Conservation (phyloP, 1,139 yeast genomes). For the Meyerozyma smithsonii region DNA sequence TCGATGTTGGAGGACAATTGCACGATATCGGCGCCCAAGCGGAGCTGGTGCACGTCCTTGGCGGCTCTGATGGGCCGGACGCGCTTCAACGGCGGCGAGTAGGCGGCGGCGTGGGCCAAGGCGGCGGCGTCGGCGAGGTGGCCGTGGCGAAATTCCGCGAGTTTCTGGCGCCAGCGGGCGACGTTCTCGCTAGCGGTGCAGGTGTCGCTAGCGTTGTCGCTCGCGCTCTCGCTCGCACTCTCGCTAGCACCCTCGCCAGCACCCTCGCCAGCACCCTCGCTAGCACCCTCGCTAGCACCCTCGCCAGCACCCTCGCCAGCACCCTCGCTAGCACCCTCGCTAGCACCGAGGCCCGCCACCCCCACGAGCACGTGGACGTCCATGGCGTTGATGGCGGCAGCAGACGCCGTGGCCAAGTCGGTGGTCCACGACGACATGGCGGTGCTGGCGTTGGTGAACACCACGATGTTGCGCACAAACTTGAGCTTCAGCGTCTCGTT, state of each 20-base stretch:
- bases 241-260: no score
- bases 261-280: no score
- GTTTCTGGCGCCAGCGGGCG: constrained; percentile 14
- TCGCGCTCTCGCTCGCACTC: no score
- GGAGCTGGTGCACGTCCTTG: constrained; percentile 4
- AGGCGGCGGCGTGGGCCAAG: constrained; percentile 5
- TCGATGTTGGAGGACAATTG: not conserved
- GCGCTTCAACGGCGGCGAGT: not conserved
- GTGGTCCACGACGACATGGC: constrained; percentile 12
- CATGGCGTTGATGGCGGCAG: constrained; percentile 16
- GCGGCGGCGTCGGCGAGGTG: constrained; percentile 10
- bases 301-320: no score
- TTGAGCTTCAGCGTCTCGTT: constrained; percentile 24
- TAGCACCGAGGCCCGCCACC: constrained; percentile 10
- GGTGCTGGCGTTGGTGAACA: constrained; percentile 36
- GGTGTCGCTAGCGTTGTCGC: no score
- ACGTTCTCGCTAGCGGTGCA: constrained; percentile 9
- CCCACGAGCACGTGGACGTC: constrained; percentile 19
- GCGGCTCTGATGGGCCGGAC: constrained; percentile 4
- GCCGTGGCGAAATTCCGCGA: constrained; percentile 10
- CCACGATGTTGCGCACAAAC: constrained; percentile 35
- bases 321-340: no score
- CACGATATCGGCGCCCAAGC: constrained; percentile 2
- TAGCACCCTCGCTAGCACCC: no score
- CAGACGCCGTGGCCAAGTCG: constrained; percentile 14